phyloP scores from a whole-genome alignment of 2,329 filamentous ascomycete species.

The Waltergamsia citrina region DNA sequence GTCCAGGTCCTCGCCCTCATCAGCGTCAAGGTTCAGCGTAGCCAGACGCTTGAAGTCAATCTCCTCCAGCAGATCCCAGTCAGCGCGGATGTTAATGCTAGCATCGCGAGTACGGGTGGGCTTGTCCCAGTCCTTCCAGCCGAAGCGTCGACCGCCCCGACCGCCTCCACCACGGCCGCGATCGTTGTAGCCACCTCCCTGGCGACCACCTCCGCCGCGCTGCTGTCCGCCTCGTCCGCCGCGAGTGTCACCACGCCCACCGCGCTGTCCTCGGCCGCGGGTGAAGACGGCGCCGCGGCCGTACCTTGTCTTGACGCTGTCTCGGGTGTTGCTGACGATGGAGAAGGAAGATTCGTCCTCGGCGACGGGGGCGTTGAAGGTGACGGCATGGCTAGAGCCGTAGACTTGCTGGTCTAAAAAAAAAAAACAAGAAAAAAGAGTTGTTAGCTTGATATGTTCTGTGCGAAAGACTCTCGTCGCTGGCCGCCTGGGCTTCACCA shows the following conservation, averaged over 20 bases:
- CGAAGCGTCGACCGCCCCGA: conserved; percentile 76
- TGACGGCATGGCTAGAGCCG: conserved; percentile 74
- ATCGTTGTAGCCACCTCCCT: conserved; percentile 58
- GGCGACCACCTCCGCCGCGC: conserved; percentile 58
- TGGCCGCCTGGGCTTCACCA: too few relatives aligned
- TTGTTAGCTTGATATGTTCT: too few relatives aligned
- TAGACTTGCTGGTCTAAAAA: conserved; percentile 86
- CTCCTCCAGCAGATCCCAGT: conserved; percentile 94
- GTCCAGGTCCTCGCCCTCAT: conserved; percentile 91
- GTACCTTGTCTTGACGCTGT: conserved; percentile 78
- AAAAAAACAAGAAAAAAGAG: background rate
- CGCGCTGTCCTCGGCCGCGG: conserved; percentile 71
- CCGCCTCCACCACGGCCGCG: conserved; percentile 60
- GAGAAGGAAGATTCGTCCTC: conserved; percentile 98
- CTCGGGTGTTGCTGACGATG: conserved; percentile 89
- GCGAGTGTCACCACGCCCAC: conserved; percentile 53
- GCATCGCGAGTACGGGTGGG: conserved; percentile 92
- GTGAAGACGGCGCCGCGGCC: conserved; percentile 86
- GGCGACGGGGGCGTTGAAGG: conserved; percentile 83
- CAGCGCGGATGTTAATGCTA: conserved; percentile 89
- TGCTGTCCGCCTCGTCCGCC: conserved; percentile 51
- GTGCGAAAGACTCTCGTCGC: too few relatives aligned
- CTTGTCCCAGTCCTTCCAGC: conserved; percentile 99
- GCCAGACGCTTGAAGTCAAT: conserved; percentile 93
- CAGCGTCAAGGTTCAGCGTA: conserved; percentile 92